phyloP scores from a whole-genome alignment of 164 flowering plant genomes.

The Nelumbo lutea region DNA sequence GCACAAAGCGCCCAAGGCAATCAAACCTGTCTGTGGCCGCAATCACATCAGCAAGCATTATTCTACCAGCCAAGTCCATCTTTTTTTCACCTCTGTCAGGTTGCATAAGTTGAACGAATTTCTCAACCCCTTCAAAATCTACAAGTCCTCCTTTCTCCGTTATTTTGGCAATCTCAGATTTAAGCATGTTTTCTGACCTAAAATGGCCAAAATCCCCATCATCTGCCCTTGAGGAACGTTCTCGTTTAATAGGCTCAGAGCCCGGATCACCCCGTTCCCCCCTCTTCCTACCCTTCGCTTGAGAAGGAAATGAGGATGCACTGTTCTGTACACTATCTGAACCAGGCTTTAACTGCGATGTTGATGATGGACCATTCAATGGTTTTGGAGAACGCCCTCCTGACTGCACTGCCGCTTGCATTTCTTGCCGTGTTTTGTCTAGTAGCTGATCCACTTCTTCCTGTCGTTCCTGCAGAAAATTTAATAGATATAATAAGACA shows the following conservation, averaged over 20 bases:
- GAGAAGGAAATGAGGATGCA: slow-evolving; percentile 48
- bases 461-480: slow-evolving; percentile 59
- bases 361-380: slow-evolving; percentile 51
- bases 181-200: slow-evolving; percentile 45
- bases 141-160: slow-evolving; percentile 73
- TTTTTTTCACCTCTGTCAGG: slow-evolving; percentile 57
- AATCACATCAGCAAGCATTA: slow-evolving; percentile 66
- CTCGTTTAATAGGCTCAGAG: slow-evolving; percentile 62
- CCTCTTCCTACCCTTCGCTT: slow-evolving; percentile 73
- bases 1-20: slow-evolving; percentile 75
- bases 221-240: slow-evolving; percentile 47
- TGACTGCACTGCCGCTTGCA: slow-evolving; percentile 75
- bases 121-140: slow-evolving; percentile 74
- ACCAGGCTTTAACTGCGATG: slow-evolving; percentile 62
- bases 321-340: slow-evolving; percentile 67
- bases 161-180: slow-evolving; percentile 68
- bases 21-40: slow-evolving; percentile 73
- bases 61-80: slow-evolving; percentile 55
- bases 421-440: slow-evolving; percentile 62
- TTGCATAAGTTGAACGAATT: slow-evolving; percentile 66
- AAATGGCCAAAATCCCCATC: slow-evolving; percentile 58
- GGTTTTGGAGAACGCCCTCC: slow-evolving; percentile 89
- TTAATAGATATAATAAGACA: not conserved
- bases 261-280: slow-evolving; percentile 78
- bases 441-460: slow-evolving; percentile 81